phyloP scores from a whole-genome alignment of 495 filamentous ascomycete genomes.

The Trichoderma virens region DNA sequence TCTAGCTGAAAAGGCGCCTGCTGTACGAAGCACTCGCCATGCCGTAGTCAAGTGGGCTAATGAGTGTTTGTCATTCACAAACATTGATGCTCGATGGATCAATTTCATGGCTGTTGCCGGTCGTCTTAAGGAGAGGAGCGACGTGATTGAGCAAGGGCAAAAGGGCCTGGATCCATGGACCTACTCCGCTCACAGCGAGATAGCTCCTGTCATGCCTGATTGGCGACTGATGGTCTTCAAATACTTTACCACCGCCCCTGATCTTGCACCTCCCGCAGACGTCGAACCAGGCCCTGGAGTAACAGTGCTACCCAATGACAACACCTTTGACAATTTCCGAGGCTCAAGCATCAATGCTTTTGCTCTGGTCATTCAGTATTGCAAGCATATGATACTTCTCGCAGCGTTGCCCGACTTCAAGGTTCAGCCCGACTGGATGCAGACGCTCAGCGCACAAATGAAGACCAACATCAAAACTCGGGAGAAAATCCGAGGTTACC shows the following conservation, averaged over 20 bases:
- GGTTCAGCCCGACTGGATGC: conserved; percentile 78
- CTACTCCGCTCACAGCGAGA: conserved; percentile 32
- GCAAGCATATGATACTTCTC: conserved; percentile 64
- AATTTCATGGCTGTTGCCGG: conserved; percentile 70
- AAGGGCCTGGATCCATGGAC: conserved; percentile 66
- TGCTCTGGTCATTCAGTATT: conserved; percentile 58
- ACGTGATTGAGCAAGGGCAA: conserved; percentile 81
- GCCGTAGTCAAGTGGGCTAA: conserved; percentile 86
- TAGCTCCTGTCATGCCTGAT: conserved; percentile 30
- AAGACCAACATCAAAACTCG: conserved; percentile 57
- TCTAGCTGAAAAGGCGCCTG: conserved; percentile 26
- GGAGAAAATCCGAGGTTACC: conserved; percentile 43
- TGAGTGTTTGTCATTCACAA: conserved; percentile 71
- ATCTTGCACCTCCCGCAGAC: conserved; percentile 11
- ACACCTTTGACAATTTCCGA: conserved; percentile 34
- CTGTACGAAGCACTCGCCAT: conserved; percentile 62
- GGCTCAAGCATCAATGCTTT: conserved; percentile 46
- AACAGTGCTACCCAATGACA: conserved; percentile 21
- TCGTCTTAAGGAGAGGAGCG: conserved; percentile 56
- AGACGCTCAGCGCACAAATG: conserved; percentile 62
- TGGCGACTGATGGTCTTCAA: conserved; percentile 37
- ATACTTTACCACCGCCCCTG: conserved; percentile 33
- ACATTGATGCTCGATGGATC: conserved; percentile 78
- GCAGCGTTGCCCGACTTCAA: conserved; percentile 56
- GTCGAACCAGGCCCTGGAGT: not conserved